Conservation (phyloP, 345 rosid genomes). For the Brassica incana region DNA sequence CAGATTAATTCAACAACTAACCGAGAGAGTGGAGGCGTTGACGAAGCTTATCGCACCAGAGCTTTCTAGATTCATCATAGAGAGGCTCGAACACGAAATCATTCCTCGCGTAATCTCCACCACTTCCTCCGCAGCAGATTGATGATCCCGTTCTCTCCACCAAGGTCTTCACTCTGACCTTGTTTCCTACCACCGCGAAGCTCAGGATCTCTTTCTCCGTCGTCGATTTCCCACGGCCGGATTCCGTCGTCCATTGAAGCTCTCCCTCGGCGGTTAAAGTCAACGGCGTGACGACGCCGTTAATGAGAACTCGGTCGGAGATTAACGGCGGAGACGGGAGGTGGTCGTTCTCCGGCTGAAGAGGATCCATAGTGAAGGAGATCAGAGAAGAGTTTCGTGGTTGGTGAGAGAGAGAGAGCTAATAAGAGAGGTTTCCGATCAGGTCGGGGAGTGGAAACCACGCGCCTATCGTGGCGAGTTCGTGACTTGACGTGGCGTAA, state of each 20-base stretch:
- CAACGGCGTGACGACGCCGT: conserved; percentile 44
- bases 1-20: conserved; percentile 22
- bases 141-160: conserved; percentile 41
- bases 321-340: conserved; percentile 9
- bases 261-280: conserved; percentile 57
- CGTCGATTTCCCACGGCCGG: conserved; percentile 45
- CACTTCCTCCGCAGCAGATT: conserved; percentile 52
- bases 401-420: background rate
- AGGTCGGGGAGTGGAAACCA: background rate
- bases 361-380: conserved; percentile 33
- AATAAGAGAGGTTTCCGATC: background rate
- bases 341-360: conserved; percentile 29
- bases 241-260: conserved; percentile 55
- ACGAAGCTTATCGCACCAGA: conserved; percentile 67
- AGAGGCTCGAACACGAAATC: conserved; percentile 75
- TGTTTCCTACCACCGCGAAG: conserved; percentile 54
- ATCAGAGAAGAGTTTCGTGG: background rate
- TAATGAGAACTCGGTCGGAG: conserved; percentile 54
- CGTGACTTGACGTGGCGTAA: background rate
- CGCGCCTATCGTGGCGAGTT: conserved; percentile 7
- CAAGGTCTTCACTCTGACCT: conserved; percentile 54
- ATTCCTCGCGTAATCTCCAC: conserved; percentile 55
- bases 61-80: conserved; percentile 51
- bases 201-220: conserved; percentile 68
- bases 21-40: conserved; percentile 64